Evolutionary conservation across 2,329 filamentous ascomycete species (phyloP), one percentile per base, ranked within the genome.

Genomic region (Botrytis sinoallii): DNA sequence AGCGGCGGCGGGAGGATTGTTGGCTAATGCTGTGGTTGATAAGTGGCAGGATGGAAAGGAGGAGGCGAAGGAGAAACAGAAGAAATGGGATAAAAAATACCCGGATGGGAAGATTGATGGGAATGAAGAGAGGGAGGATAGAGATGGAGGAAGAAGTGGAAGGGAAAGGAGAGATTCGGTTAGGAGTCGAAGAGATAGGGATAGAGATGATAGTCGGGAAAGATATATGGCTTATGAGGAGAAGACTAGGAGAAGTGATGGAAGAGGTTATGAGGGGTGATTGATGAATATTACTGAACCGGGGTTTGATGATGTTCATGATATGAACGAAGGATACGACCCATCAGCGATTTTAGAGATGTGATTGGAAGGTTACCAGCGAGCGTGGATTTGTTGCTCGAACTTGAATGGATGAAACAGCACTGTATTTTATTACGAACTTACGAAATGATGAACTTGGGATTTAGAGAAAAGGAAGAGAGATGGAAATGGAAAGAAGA

Each of bases 1-100:
- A 7, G 79, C 79, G 20, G 77, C 78, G 5, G 78, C 75, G 18
- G 79, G 79, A 10, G 79, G 78, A 1, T 63, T 80, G 66, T 76
- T 75, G 2, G 77, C 71, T 25, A 77, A 80, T 77, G 77, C 75
- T n/a, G 71, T 75, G 42, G 76, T 79, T 25, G 76, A 78, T 57
- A 77, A 75, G 42, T 77, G 71, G 70, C 74, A 80, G 68, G 75
- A 77, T 10, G 46, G 60, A 3, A 77, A 76, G 60, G 69, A 76
- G 52, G 73, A 76, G 42, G 67, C 72, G 25, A 70, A 52, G 25
- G 66, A 32, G 70, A 77, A 46, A 18, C 70, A 72, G n/a, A 44
- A 25, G 3, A 77, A 75, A 12, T 76, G 48, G 35, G 65, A 67
- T 40, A 48, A 63, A 35, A 73, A 70, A 57, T 63, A 60, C 42